phyloP scores from a whole-genome alignment of 2,329 filamentous ascomycete species.

The Metarhizium rileyi region DNA sequence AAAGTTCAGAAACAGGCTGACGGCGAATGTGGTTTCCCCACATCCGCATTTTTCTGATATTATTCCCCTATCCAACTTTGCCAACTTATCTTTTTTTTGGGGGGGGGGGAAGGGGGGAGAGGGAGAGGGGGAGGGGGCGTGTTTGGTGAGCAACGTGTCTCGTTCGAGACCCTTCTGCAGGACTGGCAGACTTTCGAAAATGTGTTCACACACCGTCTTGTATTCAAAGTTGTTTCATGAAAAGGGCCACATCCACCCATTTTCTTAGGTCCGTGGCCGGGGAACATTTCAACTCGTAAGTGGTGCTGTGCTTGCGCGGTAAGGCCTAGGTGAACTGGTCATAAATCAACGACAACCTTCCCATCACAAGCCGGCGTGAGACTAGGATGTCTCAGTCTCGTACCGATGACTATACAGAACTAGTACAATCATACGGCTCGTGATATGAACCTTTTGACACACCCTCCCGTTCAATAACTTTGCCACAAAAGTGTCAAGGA shows the following conservation, averaged over 20 bases:
- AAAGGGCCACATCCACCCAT: background rate
- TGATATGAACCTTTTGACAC: background rate
- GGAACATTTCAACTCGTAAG: background rate
- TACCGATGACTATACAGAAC: background rate
- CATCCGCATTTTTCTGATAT: no score
- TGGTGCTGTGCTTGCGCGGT: background rate
- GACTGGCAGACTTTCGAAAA: background rate
- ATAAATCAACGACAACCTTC: background rate
- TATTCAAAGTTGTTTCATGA: background rate
- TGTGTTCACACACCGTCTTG: background rate
- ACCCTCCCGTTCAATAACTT: no score
- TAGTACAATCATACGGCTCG: background rate
- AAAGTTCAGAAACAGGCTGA: background rate
- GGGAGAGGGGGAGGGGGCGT: no score
- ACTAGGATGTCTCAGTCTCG: background rate
- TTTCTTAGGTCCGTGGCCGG: background rate
- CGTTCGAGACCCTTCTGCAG: background rate
- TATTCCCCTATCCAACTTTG: no score
- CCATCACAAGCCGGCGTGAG: background rate
- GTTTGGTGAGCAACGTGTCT: background rate
- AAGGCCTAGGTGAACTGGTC: background rate
- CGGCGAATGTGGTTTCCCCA: background rate
- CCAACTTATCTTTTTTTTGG: no score
- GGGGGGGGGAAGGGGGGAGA: no score
- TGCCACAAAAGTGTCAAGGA: no score